phyloP scores from a whole-genome alignment of 1,284 basidiomycete genomes.

The Fistulinella staudtii region DNA sequence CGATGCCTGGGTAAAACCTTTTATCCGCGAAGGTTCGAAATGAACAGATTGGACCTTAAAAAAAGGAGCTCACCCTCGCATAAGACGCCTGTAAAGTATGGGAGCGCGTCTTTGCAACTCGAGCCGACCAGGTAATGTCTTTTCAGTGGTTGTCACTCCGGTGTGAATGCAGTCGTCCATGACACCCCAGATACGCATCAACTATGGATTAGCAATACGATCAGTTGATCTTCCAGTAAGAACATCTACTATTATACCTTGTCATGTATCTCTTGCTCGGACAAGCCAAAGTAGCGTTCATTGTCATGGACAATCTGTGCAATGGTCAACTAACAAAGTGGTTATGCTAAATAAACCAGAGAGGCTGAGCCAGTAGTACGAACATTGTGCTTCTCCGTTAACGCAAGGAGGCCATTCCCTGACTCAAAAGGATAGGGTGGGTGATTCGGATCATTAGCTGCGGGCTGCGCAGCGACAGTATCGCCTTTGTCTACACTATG shows the following conservation, averaged over 20 bases:
- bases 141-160: slow-evolving; percentile 79
- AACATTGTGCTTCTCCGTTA: slow-evolving; percentile 84
- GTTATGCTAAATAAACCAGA: slow-evolving; percentile 6
- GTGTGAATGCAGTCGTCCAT: slow-evolving; percentile 94
- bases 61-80: slow-evolving; percentile 63
- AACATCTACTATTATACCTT: slow-evolving; percentile 48
- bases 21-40: background rate
- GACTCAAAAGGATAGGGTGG: slow-evolving; percentile 86
- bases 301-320: slow-evolving; percentile 96
- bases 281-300: slow-evolving; percentile 76
- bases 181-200: slow-evolving; percentile 81
- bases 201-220: slow-evolving; percentile 34
- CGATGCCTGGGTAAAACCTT: slow-evolving; percentile 64
- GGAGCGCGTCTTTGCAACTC: slow-evolving; percentile 77
- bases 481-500: slow-evolving; percentile 41
- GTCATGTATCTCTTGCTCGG: slow-evolving; percentile 70
- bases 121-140: slow-evolving; percentile 82
- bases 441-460: slow-evolving; percentile 37
- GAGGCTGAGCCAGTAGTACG: slow-evolving; percentile 22
- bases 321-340: slow-evolving; percentile 69
- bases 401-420: slow-evolving; percentile 70
- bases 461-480: slow-evolving; percentile 11
- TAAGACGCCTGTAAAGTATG: slow-evolving; percentile 81
- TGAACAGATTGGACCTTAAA: background rate
- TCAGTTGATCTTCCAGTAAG: background rate